Evolutionary conservation across 2,329 filamentous ascomycete genomes (phyloP), one percentile per base, ranked within the genome.

Genomic region (Aspergillus persii): DNA sequence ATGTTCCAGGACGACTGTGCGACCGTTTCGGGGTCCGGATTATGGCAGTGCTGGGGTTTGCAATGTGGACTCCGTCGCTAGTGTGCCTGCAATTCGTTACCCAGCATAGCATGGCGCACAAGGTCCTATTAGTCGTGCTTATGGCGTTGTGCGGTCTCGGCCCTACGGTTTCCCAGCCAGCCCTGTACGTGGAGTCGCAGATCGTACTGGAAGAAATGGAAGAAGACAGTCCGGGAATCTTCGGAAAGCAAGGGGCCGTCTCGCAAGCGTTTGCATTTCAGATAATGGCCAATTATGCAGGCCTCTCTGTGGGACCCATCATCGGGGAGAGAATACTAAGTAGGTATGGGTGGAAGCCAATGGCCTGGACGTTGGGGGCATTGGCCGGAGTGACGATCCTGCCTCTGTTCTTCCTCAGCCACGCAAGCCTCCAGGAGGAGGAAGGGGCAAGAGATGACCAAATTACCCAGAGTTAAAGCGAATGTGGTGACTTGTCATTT

Each of bases 181-280:
- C 88, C 0, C 74, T 90, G 11, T 88, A 91, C 83, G 87, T 89
- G 0, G 89, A 91, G 74, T 86, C 92, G 33, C 81, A 83, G 2
- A 81, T 81, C 53, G 67, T 67, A 1, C 56, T 71, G 0, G 80
- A 81, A 53, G 78, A 77, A 1, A 86, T 85, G 87, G 57, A 89
- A 78, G 3, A 86, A 85, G 65, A 82, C 86, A 61, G 86, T 82
- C 63, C 83, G 84, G 23, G 90, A 89, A 74, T 96, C 89, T 69
- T 89, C 84, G 55, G 86, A 3, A 58, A 63, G 6, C 61, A 62
- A 11, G 67, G 67, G 3, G 85, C 85, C 0, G 87, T 87, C 69
- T 85, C 85, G 2, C 86, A 88, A 69, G 75, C 88, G 0, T 89
- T 88, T 71, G 84, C 83, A 1, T 74, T 89, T 60, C 86, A 84